phyloP scores from a whole-genome alignment of 2,329 filamentous ascomycete species.

The Dactylellina parvicollis region DNA sequence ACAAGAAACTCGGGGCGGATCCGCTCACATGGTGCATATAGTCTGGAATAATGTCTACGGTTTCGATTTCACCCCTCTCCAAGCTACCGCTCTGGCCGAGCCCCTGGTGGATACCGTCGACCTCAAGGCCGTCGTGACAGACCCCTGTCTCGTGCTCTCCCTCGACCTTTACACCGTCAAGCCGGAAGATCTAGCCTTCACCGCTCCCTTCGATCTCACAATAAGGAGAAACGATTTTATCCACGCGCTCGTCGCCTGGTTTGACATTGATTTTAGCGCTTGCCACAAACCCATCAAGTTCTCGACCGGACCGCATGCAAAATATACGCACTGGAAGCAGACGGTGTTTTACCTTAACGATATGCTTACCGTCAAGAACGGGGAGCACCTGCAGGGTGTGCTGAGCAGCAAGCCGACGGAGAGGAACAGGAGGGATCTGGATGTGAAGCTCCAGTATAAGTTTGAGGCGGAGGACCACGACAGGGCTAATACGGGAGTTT shows the following conservation, averaged over 20 bases:
- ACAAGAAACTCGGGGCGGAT: too few species aligned
- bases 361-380: constrained; percentile 87
- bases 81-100: constrained; percentile 90
- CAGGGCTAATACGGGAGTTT: constrained; percentile 74
- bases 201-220: constrained; percentile 77
- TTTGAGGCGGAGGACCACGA: constrained; percentile 79
- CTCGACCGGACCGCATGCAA: constrained; percentile 95
- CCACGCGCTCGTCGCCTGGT: constrained; percentile 97
- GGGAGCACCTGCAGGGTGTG: constrained; percentile 78
- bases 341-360: constrained; percentile 98
- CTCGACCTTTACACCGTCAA: constrained; percentile 94
- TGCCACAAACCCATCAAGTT: constrained; percentile 98
- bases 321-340: constrained; percentile 99
- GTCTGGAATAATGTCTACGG: constrained; percentile 99
- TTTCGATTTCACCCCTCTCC: constrained; percentile 94
- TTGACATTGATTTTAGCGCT: constrained; percentile 97
- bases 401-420: constrained; percentile 87
- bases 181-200: constrained; percentile 83
- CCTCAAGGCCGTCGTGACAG: constrained; percentile 94
- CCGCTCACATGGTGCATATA: constrained; percentile 60
- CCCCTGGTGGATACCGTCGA: constrained; percentile 98
- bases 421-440: constrained; percentile 92
- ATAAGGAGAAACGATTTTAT: constrained; percentile 91
- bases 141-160: constrained; percentile 83
- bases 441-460: constrained; percentile 84